Evolutionary conservation across 2,329 filamentous ascomycete genomes (phyloP), one percentile per base, ranked within the genome.

Genomic region (Aspergillus novofumigatus): DNA sequence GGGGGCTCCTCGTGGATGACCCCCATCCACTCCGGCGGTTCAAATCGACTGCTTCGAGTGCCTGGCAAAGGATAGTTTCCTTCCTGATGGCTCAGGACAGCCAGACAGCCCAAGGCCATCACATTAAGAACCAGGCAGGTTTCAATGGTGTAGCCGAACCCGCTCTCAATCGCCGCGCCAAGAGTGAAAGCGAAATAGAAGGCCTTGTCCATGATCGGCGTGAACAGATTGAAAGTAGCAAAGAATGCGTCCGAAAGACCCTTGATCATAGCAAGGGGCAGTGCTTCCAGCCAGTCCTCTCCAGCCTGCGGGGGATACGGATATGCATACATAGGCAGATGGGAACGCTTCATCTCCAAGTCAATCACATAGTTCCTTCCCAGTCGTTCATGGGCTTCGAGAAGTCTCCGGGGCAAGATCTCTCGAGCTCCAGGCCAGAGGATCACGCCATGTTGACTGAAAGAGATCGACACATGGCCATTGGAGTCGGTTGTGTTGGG

Each of bases 221-320:
- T 81, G 28, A 75, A 80, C 0, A 79, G 79, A 61, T 83, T 80
- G 61, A 83, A 83, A 0, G 81, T 80, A n/a, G 77, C 72, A 63
- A 83, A 83, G 58, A 81, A 83, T 0, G 78, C 78, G 67, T 82
- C 78, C 8, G 78, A 76, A n/a, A 83, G 71, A 0, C 79, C 79
- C 59, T 80, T 81, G 54, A 83, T 74, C 44, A 79, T 74, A 0
- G 78, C 75, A 32, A 82, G 65, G 8, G 78, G 78, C 3, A 83
- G 71, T 3, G 69, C 68, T 49, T 80, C 75, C 35, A 83, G 64
- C 80, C 80, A 82, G 38, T 67, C 67, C 7, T 72, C 67, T 3
- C 69, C 71, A 4, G 65, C 67, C 14, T 72, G 71, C 8, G 72
- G 61, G 11, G 72, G 68, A 23, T 72, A 75, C 3, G 71, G 68